Evolutionary conservation across 495 filamentous ascomycete species (phyloP).

Genomic region (Aspergillus steynii): DNA sequence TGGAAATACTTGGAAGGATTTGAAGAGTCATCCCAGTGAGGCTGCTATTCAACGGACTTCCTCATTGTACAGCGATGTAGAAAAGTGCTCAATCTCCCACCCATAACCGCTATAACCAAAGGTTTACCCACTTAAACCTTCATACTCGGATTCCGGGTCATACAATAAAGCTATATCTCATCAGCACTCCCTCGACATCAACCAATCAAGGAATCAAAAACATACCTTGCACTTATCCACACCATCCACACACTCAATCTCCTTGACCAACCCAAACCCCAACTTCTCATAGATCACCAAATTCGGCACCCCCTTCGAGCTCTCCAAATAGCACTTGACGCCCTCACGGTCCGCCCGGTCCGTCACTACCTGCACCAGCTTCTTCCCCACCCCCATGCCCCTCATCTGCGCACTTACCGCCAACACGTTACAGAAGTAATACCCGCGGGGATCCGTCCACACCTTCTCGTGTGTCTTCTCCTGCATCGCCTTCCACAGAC

Average conservation of each 20-base stretch:
- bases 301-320: constrained; percentile 61
- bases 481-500: constrained; percentile 52
- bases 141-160: not conserved
- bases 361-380: constrained; percentile 59
- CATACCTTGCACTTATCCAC: constrained; percentile 45
- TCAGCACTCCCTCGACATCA: not conserved
- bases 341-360: constrained; percentile 59
- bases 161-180: not conserved
- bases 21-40: no score
- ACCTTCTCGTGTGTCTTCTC: constrained; percentile 35
- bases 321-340: constrained; percentile 64
- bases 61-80: no score
- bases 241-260: constrained; percentile 63
- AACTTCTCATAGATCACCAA: constrained; percentile 65
- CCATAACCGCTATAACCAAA: no score
- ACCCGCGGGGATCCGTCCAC: constrained; percentile 50
- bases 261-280: constrained; percentile 60
- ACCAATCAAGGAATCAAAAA: constrained; percentile 3
- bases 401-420: constrained; percentile 61
- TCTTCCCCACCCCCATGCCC: constrained; percentile 59
- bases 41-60: no score
- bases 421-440: constrained; percentile 72
- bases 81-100: no score
- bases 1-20: no score
- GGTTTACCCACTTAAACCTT: not conserved